Evolutionary conservation across 129 eudicot genomes (phyloP).

Genomic region (Chrysanthemum seticuspe): DNA sequence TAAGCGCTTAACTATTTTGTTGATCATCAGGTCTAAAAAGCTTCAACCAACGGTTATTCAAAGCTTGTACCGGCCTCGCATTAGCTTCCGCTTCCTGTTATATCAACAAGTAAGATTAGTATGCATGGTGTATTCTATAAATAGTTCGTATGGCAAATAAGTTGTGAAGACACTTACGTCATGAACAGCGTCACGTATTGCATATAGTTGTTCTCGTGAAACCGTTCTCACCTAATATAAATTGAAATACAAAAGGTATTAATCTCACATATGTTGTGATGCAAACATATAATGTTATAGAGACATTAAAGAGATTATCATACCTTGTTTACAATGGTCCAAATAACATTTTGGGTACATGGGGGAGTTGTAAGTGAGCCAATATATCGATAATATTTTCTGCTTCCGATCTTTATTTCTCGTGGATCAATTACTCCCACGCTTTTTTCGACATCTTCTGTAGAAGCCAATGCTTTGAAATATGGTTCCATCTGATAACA

Average conservation of each 20-base stretch:
- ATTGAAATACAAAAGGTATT: background rate
- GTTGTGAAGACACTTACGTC: constrained; percentile 39
- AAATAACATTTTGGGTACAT: constrained; percentile 30
- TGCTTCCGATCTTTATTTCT: constrained; percentile 18
- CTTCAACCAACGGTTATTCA: constrained; percentile 34
- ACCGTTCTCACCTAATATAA: constrained; percentile 49
- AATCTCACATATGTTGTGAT: background rate
- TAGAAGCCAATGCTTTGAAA: constrained; percentile 15
- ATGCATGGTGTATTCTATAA: no score
- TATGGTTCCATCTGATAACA: constrained; percentile 28
- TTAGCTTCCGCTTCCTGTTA: constrained; percentile 38
- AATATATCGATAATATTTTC: constrained; percentile 31
- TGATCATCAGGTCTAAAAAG: constrained; percentile 30
- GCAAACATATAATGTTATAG: no score
- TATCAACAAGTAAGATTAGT: background rate
- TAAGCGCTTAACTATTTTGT: background rate
- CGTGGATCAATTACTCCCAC: constrained; percentile 22
- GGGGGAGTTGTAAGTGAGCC: constrained; percentile 46
- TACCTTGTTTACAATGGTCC: constrained; percentile 40
- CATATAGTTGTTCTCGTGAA: constrained; percentile 38
- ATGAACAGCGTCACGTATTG: constrained; percentile 49
- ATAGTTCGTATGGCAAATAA: no score
- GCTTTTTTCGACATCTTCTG: constrained; percentile 2
- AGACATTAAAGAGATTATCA: background rate
- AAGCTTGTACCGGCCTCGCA: constrained; percentile 52